These are phyloP conservation scores for Yamadazyma triangularis DNA, from an alignment of 1,139 yeast species.

Conservation along the genomic window DNA sequence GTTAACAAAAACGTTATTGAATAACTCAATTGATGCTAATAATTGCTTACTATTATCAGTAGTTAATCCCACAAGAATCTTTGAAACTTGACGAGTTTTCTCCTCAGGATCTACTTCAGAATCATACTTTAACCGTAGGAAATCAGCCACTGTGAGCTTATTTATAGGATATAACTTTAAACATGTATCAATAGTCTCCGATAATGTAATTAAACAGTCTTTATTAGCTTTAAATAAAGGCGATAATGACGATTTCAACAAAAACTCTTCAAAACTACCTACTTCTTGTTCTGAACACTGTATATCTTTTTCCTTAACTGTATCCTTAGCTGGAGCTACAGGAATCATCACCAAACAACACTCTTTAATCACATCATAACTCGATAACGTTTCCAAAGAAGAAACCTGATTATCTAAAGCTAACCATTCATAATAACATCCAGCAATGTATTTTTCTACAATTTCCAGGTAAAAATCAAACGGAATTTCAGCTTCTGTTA, in stretches of 20 bases:
- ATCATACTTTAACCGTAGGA: slow-evolving; percentile 26
- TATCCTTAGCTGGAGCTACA: slow-evolving; percentile 5
- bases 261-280: slow-evolving; percentile 7
- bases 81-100: slow-evolving; percentile 21
- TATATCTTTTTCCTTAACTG: slow-evolving; percentile 2
- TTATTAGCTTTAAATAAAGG: slow-evolving; percentile 19
- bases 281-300: slow-evolving; percentile 3
- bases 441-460: slow-evolving; percentile 18
- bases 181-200: slow-evolving; percentile 32
- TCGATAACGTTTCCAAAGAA: slow-evolving; percentile 25
- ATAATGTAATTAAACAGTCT: slow-evolving; percentile 17
- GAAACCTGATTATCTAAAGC: slow-evolving; percentile 8
- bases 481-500: slow-evolving; percentile 12
- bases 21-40: slow-evolving; percentile 19
- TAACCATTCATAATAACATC: slow-evolving; percentile 22
- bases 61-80: slow-evolving; percentile 28
- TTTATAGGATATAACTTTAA: slow-evolving; percentile 39
- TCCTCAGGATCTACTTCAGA: slow-evolving; percentile 13
- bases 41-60: slow-evolving; percentile 29
- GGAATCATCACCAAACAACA: slow-evolving; percentile 17
- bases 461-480: slow-evolving; percentile 12
- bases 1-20: slow-evolving; percentile 19
- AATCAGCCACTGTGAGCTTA: slow-evolving; percentile 34
- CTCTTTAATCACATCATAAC: slow-evolving; percentile 25
- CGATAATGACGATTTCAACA: slow-evolving; percentile 3